Conservation (phyloP, 306 rosid genomes). For the Fragaria nilgerrensis region DNA sequence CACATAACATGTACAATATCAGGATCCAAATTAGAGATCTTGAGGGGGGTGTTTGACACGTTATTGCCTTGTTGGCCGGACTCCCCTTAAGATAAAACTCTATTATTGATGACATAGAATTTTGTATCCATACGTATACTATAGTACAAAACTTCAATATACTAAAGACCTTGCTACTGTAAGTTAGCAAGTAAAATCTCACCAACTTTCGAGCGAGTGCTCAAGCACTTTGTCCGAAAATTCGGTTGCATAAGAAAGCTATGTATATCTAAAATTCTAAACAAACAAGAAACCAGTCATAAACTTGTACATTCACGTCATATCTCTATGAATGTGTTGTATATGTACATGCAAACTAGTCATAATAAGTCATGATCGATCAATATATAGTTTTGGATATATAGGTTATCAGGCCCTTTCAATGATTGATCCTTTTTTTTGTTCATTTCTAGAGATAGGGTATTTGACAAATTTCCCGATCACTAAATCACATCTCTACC, state of each 20-base stretch:
- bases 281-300: neutral
- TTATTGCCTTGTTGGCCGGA: neutral
- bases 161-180: neutral
- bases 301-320: neutral
- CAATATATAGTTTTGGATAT: neutral
- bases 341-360: neutral
- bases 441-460: too few species aligned
- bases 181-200: neutral
- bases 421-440: too few species aligned
- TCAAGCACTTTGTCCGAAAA: neutral
- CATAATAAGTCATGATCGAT: neutral
- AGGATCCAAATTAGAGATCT: too few species aligned
- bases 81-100: neutral
- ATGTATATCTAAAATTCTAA: neutral
- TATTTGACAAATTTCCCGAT: too few species aligned
- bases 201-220: neutral
- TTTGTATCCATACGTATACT: neutral
- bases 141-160: neutral
- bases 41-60: too few species aligned
- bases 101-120: neutral
- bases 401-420: too few species aligned
- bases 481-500: too few species aligned
- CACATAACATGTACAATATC: too few species aligned
- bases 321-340: neutral
- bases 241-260: neutral